Conservation (phyloP, 1,284 basidiomycete genomes). For the Puccinia triticina region DNA sequence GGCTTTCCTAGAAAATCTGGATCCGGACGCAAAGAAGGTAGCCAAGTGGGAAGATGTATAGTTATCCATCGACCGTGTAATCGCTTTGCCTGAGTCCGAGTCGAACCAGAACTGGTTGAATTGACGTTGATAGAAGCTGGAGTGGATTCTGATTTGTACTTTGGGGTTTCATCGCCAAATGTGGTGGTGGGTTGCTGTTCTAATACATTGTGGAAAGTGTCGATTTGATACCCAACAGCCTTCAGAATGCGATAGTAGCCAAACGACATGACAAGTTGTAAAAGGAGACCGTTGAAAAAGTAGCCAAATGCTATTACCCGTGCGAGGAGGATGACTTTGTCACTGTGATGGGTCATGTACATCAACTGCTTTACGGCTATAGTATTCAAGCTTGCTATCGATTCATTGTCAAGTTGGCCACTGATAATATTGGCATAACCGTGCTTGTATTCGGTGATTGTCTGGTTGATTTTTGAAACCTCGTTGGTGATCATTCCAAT, state of each 20-base stretch:
- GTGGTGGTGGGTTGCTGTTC: not conserved
- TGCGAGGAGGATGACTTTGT: not conserved
- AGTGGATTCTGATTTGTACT: conserved; percentile 2
- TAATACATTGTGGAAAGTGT: conserved; percentile 6
- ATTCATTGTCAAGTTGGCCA: conserved; percentile 10
- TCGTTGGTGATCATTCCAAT: conserved; percentile 3
- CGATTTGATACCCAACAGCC: conserved; percentile 23
- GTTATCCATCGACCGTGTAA: not conserved
- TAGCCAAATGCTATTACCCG: conserved; percentile 5
- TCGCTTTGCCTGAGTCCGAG: not conserved
- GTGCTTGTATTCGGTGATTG: not conserved
- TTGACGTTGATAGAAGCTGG: not conserved
- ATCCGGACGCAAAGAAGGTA: not conserved
- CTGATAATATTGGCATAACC: conserved; percentile 3
- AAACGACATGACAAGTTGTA: conserved; percentile 1
- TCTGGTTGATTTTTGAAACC: conserved; percentile 11
- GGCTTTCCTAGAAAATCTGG: not conserved
- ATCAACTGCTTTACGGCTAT: not conserved
- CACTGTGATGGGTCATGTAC: not conserved
- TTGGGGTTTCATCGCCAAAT: not conserved
- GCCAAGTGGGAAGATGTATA: not conserved
- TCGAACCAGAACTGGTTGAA: not conserved
- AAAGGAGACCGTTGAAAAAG: not conserved
- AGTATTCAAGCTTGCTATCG: not conserved
- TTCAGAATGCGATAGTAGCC: conserved; percentile 10